These are phyloP conservation scores for Boletus rubropictus DNA, from an alignment of 768 basidiomycete species.

Conservation along the genomic window DNA sequence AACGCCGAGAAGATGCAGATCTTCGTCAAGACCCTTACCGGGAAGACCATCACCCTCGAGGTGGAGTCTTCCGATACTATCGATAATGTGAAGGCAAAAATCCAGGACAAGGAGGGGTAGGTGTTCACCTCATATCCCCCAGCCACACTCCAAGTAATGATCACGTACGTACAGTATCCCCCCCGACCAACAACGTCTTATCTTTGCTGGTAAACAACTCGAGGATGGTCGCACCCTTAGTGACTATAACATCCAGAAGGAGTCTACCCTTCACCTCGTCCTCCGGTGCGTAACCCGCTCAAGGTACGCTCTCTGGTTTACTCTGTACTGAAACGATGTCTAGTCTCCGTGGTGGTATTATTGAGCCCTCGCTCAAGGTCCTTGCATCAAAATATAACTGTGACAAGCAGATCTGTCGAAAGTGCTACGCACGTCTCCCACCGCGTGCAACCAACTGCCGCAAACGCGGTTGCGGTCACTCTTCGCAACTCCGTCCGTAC, in stretches of 20 bases:
- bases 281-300: constrained; percentile 59
- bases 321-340: not conserved
- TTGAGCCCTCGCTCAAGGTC: constrained; percentile 97
- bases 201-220: constrained; percentile 91
- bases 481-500: constrained; percentile 86
- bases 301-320: too few relatives aligned
- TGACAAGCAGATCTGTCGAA: constrained; percentile 99
- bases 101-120: constrained; percentile 68
- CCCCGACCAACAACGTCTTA: constrained; percentile 25
- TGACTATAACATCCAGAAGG: constrained; percentile 99
- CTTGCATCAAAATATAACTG: constrained; percentile 98
- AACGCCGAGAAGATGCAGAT: constrained; percentile 49
- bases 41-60: constrained; percentile 29
- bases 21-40: constrained; percentile 85
- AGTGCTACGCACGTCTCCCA: constrained; percentile 99
- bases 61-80: constrained; percentile 27
- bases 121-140: constrained; percentile 1
- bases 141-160: not conserved
- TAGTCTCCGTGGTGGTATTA: constrained; percentile 66
- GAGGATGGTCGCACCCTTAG: constrained; percentile 95
- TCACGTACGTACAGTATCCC: constrained; percentile 31
- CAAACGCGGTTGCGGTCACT: constrained; percentile 89
- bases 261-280: constrained; percentile 95
- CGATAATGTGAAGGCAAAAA: constrained; percentile 27
- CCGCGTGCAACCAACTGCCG: constrained; percentile 99